Conservation (phyloP, 768 basidiomycete genomes). For the Kondoa subrosea region DNA sequence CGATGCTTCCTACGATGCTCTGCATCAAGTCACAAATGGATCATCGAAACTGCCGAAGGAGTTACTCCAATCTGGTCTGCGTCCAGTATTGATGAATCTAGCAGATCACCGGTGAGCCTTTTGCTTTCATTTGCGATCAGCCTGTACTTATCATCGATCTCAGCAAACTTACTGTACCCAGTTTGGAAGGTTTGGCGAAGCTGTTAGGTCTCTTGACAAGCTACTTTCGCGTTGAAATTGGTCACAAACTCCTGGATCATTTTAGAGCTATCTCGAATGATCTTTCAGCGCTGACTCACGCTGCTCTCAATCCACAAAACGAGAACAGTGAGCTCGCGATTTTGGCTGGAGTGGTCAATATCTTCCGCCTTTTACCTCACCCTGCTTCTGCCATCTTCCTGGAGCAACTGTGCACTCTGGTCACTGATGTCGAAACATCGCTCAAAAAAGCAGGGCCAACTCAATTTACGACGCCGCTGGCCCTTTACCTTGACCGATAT, state of each 20-base stretch:
- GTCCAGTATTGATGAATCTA: conserved; percentile 39
- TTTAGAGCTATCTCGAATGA: conserved; percentile 77
- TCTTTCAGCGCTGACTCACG: conserved; percentile 60
- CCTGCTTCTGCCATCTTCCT: conserved; percentile 84
- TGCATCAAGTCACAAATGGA: conserved; percentile 70
- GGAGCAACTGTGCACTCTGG: conserved; percentile 62
- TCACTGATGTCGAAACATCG: conserved; percentile 79
- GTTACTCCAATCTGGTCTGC: conserved; percentile 78
- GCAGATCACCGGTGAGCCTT: neutral
- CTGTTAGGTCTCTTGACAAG: conserved; percentile 86
- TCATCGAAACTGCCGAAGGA: conserved; percentile 89
- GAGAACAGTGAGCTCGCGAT: conserved; percentile 86
- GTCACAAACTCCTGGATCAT: conserved; percentile 88
- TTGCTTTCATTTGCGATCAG: neutral
- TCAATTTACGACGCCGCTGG: conserved; percentile 83
- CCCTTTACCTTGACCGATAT: conserved; percentile 79
- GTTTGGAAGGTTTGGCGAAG: conserved; percentile 81
- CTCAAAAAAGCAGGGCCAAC: conserved; percentile 73
- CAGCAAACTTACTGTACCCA: conserved; percentile 76
- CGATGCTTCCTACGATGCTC: conserved; percentile 82
- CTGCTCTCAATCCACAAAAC: conserved; percentile 53
- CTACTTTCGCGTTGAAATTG: conserved; percentile 99
- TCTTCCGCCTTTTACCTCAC: conserved; percentile 79
- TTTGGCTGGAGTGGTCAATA: conserved; percentile 84
- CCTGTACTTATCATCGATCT: conserved; percentile 82